Evolutionary conservation across 2,329 filamentous ascomycete genomes (phyloP), one percentile per base, ranked within the genome.

Genomic region (Endocalyx cinctus): DNA sequence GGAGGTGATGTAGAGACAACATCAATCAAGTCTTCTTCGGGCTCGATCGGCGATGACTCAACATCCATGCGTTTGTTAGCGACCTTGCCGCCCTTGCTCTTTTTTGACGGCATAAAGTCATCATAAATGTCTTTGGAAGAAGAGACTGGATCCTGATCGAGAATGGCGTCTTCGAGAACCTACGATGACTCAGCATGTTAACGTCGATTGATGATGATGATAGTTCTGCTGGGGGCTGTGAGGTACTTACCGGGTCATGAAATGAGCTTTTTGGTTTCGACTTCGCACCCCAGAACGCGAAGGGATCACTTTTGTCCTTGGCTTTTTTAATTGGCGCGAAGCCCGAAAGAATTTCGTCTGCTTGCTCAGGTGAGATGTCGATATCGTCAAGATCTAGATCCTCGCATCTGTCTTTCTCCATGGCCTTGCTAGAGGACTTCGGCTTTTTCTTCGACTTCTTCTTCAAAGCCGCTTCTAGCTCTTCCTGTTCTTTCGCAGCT

Each of bases 51-150:
- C 32, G 54, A 45, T 31, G 64, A 47, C 55, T 79, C 72, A 48
- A 79, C 79, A 18, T 69, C 67, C 55, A 68, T 75, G 40, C 77
- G 64, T 47, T 63, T 70, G 50, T 79, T 72, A 35, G 73, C 67
- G 51, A 79, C 70, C 52, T 71, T 77, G 41, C 66, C 66, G 38
- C 63, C 60, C 37, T 50, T 55, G 15, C 27, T 18, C 56, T 72
- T 77, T 45, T 69, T 73, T 32, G 60, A 59, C 51, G 69, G 72
- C 58, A 64, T 63, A 37, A 63, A 60, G 42, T 59, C 54, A 35
- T 60, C 55, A 27, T 53, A 46, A 41, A 52, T 42, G 33, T 52
- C 41, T 38, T 58, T 62, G 31, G 58, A 60, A 47, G 55, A 58
- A 25, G 64, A 47, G 40, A 59, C 56, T 50, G 59, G 60, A 50